phyloP scores from a whole-genome alignment of 2,329 filamentous ascomycete species.

The Bipolaris gigantea region DNA sequence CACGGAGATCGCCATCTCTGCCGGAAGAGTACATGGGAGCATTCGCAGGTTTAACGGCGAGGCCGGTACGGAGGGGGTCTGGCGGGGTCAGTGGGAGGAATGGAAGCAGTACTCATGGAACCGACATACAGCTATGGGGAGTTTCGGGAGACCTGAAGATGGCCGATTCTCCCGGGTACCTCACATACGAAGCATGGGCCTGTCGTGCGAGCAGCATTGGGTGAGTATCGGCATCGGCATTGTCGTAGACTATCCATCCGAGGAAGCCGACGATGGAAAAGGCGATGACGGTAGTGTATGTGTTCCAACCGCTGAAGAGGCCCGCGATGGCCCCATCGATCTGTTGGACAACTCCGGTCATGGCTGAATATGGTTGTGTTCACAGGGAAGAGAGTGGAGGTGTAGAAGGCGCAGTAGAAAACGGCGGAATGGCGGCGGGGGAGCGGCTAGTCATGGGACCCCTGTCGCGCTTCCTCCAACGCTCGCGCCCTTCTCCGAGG shows the following conservation, averaged over 20 bases:
- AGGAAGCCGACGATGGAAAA: slow-evolving; percentile 68
- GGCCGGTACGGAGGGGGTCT: slow-evolving; percentile 45
- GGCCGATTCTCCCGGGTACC: slow-evolving; percentile 82
- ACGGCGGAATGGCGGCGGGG: slow-evolving; percentile 13
- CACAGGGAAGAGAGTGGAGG: not conserved
- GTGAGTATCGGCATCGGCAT: slow-evolving; percentile 84
- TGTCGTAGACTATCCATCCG: slow-evolving; percentile 69
- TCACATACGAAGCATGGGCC: slow-evolving; percentile 73
- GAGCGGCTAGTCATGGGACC: slow-evolving; percentile 6
- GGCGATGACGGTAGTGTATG: slow-evolving; percentile 73
- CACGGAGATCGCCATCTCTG: slow-evolving; percentile 84
- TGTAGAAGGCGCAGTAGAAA: not conserved
- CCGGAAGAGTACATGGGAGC: slow-evolving; percentile 82
- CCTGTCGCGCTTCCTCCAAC: slow-evolving; percentile 2
- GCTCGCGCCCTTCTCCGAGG: slow-evolving; percentile 2
- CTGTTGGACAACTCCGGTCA: slow-evolving; percentile 59
- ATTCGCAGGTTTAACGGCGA: slow-evolving; percentile 76
- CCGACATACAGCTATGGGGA: slow-evolving; percentile 69
- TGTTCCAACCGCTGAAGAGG: slow-evolving; percentile 78
- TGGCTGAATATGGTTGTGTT: slow-evolving; percentile 21
- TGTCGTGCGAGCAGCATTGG: slow-evolving; percentile 88
- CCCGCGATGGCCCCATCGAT: slow-evolving; percentile 72
- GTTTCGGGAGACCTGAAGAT: slow-evolving; percentile 81
- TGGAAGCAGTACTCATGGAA: not conserved
- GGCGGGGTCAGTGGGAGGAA: slow-evolving; percentile 20